Base-by-base conservation (phyloP, 768 basidiomycete genomes). In the Hericium alpestre region DNA sequence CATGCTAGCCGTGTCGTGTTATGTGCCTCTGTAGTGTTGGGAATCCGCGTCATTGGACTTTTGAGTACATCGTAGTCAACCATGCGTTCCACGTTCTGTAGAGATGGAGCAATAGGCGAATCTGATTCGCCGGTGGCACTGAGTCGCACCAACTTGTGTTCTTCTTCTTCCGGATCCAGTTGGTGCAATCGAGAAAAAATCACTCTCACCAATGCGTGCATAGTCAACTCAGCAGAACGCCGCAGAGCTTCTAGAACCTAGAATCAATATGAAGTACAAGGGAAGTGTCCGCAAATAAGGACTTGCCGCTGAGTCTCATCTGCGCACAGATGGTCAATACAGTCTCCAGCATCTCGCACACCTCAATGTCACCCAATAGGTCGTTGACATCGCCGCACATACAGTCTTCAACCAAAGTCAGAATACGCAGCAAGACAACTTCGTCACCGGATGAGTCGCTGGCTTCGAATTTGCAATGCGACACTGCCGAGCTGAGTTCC, bases 361-460 rank as follows among this genome's bases (percentile, higher is more conserved):
- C 86, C 67, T 93, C 92, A 54, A 96, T 81, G 65, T 99, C 95
- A 25, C 90, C 91, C 38, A 98, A 77, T 10, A 76, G 74, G n/a
- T 72, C 68, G 1, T 90, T 87, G 27, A 90, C 82, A 56, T 70
- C 73, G 57, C 83, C 77, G 61, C 86, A 85, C 61, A 96, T 76
- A 64, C 88, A 87, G 61, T 89, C 83, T 59, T 90, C 83, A 54
- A 95, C 93, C 16, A 98, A 85, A 8, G 85, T 80, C 76, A 98
- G 82, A 58, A 98, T 93, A 69, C 85, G 90, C 61, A 95, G 78
- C 7, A 98, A 76, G 9, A 97, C 94, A 8, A 96, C 89, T 69
- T 99, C 96, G 71, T 99, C 96, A 5, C 92, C 90, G n/a, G 93
- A 92, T 1, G 91, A 91, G 67, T 97, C 93, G 65, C 90, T 95